Base-by-base conservation (phyloP, 2,329 filamentous ascomycete genomes). In the Chaetomium sp. region DNA sequence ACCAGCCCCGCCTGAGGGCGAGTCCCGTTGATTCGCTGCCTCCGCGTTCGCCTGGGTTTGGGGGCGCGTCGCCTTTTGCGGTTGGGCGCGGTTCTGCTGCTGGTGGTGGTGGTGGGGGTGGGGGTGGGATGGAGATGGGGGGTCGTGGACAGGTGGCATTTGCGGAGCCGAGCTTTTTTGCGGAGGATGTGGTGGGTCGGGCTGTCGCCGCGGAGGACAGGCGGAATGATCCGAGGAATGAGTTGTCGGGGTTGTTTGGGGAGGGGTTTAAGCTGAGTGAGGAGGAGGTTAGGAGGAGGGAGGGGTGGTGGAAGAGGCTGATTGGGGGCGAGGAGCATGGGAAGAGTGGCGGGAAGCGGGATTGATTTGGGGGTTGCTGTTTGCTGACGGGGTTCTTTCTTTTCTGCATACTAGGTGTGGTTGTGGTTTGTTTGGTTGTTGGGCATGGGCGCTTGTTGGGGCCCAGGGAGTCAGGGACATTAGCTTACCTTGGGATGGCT, bases 121-220 rank as follows among this genome's bases (percentile, higher is more conserved):
- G 13, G 62, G 57, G 59, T 65, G 53, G 35, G 16, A 19, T 3
- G 2, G 35, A 19, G 13, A 7, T 5, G 35, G 35, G 13, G 13
- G 35, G 35, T 13, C 35, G 35, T 16, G 35, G 35, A 13, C 35
- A 42, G 35, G 79, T 79, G 42, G 76, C 82, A 35, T 87, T 89
- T 60, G 82, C 86, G 64, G 84, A 86, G 55, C 86, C 85, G 1
- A 83, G 76, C n/a, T 85, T 87, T 75, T 88, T 87, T 74, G 85
- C 86, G 4, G 78, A 80, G 35, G 35, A 42, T 42, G 35, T 42
- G 35, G 16, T 42, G 13, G 62, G 70, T 23, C 21, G 23, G 72
- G 71, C 21, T 71, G 29, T 56, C 3, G 23, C 38, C 0, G 21
- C 13, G 16, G 54, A 49, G 19, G 8, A 53, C 4, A 35, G n/a